phyloP scores from a whole-genome alignment of 2,329 filamentous ascomycete genomes.

The Aspergillus tubingensis region DNA sequence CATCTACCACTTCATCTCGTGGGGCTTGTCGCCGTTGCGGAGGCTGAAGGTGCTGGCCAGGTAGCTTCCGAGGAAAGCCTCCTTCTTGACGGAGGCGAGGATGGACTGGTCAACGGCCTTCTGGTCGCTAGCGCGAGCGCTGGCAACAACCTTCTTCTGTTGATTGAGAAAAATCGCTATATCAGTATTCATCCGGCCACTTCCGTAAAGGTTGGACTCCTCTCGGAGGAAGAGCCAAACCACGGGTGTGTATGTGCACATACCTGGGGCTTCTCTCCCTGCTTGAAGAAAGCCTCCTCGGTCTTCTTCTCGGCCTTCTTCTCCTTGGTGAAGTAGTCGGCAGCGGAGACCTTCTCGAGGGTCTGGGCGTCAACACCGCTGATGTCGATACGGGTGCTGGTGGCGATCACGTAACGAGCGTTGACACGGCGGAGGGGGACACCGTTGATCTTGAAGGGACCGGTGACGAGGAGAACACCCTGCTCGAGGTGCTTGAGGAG shows the following conservation, averaged over 20 bases:
- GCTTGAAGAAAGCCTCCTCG: slow-evolving; percentile 99
- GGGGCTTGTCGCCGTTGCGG: slow-evolving; percentile 98
- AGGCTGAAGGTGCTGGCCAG: slow-evolving; percentile 95
- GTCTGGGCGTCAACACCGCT: slow-evolving; percentile 72
- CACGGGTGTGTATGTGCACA: slow-evolving; percentile 49
- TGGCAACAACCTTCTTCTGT: slow-evolving; percentile 96
- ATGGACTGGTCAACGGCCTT: slow-evolving; percentile 98
- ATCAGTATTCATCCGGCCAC: slow-evolving; percentile 12
- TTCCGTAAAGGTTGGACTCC: neutral
- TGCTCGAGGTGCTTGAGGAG: slow-evolving; percentile 97
- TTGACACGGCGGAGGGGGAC: slow-evolving; percentile 83
- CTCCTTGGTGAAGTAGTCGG: slow-evolving; percentile 96
- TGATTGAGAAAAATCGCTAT: slow-evolving; percentile 15
- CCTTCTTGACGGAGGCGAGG: slow-evolving; percentile 96
- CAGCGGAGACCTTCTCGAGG: slow-evolving; percentile 80
- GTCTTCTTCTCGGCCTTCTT: slow-evolving; percentile 90
- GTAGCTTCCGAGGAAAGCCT: slow-evolving; percentile 90
- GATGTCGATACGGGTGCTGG: slow-evolving; percentile 59
- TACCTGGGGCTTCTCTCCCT: slow-evolving; percentile 97
- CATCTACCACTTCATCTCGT: slow-evolving; percentile 98
- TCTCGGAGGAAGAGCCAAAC: neutral
- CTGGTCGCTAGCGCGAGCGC: slow-evolving; percentile 92
- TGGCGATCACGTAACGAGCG: slow-evolving; percentile 54
- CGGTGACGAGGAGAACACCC: slow-evolving; percentile 97
- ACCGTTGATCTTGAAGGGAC: slow-evolving; percentile 99